A percentile compares a stretch with the other conserved stretches of the same genome.
Conservation (phyloP, 495 filamentous ascomycete genomes). For the Aspergillus cavernicola region DNA sequence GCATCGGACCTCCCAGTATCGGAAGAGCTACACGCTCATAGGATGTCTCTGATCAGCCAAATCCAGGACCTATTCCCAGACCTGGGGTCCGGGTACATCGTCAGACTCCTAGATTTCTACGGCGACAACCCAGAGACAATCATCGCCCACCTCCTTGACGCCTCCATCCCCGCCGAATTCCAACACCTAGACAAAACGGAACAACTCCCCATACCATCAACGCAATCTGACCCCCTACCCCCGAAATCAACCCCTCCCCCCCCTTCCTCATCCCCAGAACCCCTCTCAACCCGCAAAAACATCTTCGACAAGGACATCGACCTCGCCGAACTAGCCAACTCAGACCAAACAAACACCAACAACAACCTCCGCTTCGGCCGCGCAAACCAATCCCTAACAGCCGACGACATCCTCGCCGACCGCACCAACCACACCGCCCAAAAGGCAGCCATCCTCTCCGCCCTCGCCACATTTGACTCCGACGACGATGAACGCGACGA, state of each 20-base stretch:
- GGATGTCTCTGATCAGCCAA: conserved; percentile 77
- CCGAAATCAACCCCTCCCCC: conserved; percentile 41
- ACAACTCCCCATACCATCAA: conserved; percentile 27
- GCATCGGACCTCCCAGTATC: conserved; percentile 37
- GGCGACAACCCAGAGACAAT: conserved; percentile 72
- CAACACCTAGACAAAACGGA: conserved; percentile 39
- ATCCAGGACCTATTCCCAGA: conserved; percentile 92
- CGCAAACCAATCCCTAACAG: conserved; percentile 55
- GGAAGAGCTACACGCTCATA: conserved; percentile 69
- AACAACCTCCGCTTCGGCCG: conserved; percentile 72
- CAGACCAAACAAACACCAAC: conserved; percentile 32
- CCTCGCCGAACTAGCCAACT: conserved; percentile 63
- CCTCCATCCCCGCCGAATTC: conserved; percentile 59
- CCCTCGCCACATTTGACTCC: conserved; percentile 84
- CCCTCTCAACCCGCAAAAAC: conserved; percentile 51
- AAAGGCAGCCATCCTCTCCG: conserved; percentile 88
- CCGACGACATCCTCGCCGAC: conserved; percentile 57
- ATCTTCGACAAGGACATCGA: conserved; percentile 72
- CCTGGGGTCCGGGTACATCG: conserved; percentile 78
- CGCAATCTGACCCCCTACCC: conserved; percentile 26
- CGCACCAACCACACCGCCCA: conserved; percentile 53
- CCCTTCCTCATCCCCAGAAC: conserved; percentile 29
- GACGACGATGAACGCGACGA: conserved; percentile 98
- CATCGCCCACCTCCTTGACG: conserved; percentile 80
- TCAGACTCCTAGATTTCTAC: conserved; percentile 76